These are phyloP conservation scores for Euphorbia lathyris DNA, from an alignment of 345 rosid species.

Conservation along the genomic window DNA sequence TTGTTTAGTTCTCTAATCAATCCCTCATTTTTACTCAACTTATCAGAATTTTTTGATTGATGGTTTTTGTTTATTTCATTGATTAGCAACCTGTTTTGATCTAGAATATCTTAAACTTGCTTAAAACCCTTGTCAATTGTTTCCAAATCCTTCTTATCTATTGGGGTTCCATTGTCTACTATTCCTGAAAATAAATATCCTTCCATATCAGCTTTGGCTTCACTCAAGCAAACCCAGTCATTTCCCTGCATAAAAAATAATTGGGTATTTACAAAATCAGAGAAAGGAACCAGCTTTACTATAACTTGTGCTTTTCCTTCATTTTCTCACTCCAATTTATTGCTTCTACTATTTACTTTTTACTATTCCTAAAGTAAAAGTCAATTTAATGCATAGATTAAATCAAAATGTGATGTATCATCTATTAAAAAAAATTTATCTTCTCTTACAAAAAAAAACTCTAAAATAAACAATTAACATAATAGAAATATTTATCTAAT, in stretches of 20 bases:
- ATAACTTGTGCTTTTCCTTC: not conserved
- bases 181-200: constrained; percentile 31
- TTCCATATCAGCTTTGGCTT: constrained; percentile 19
- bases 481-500: too few relatives aligned
- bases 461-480: too few relatives aligned
- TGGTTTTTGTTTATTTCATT: constrained; percentile 33
- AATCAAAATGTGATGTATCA: too few relatives aligned
- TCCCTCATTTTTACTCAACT: constrained; percentile 29
- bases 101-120: constrained; percentile 31
- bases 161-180: constrained; percentile 21
- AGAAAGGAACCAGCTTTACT: not conserved
- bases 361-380: too few relatives aligned
- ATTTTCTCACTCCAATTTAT: too few relatives aligned
- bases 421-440: too few relatives aligned
- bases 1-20: constrained; percentile 34
- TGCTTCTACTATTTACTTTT: too few relatives aligned
- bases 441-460: too few relatives aligned
- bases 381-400: too few relatives aligned
- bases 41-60: constrained; percentile 28
- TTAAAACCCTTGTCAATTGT: constrained; percentile 23
- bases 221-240: constrained; percentile 13
- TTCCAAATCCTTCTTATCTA: constrained; percentile 26
- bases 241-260: constrained; percentile 17
- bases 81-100: constrained; percentile 29
- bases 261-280: too few relatives aligned